A percentile compares a stretch with the other conserved stretches of the same genome.
Evolutionary conservation across 768 basidiomycete genomes (phyloP).

Genomic region (Lactarius psammicola): DNA sequence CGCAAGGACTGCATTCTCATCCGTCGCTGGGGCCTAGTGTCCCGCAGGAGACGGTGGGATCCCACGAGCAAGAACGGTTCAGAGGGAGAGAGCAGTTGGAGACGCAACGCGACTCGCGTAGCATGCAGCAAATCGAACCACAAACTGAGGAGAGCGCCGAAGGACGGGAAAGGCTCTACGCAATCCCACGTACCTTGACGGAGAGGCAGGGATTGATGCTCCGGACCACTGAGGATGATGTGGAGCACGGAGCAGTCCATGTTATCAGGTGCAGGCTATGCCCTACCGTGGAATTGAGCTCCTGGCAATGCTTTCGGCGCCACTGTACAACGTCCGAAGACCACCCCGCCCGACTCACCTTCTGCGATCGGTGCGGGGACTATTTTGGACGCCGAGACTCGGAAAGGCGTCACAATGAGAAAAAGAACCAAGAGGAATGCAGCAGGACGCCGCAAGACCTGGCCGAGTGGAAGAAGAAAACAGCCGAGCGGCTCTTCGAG

Average conservation of each 20-base stretch:
- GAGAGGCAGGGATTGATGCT: neutral
- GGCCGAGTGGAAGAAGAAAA: neutral
- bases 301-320: neutral
- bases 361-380: neutral
- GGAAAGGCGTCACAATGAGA: neutral
- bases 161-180: neutral
- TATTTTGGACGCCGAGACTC: neutral
- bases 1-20: neutral
- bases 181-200: neutral
- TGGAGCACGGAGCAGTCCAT: neutral
- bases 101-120: neutral
- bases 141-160: neutral
- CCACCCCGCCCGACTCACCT: neutral
- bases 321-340: neutral
- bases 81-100: neutral
- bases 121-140: neutral
- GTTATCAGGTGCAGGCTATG: slow-evolving; percentile 1
- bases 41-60: neutral
- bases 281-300: neutral
- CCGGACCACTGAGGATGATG: neutral
- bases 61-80: neutral
- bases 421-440: neutral
- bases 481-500: neutral
- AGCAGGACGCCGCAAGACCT: neutral
- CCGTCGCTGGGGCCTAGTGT: neutral